Evolutionary conservation across 495 filamentous ascomycete genomes (phyloP).

Genomic region (Parachaetomium inaequale): DNA sequence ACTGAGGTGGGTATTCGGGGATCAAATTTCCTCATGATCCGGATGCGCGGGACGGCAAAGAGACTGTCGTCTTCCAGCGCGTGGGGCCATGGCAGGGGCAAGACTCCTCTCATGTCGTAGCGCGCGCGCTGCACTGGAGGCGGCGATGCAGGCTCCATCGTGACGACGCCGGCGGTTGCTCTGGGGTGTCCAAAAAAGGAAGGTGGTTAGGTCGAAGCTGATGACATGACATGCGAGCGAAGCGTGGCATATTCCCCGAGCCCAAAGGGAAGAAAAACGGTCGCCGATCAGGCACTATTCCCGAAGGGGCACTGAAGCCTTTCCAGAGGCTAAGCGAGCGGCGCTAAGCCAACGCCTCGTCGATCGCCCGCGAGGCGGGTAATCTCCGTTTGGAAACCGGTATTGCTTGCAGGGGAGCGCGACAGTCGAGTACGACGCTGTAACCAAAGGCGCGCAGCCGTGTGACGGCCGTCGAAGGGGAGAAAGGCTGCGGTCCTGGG

Average conservation of each 20-base stretch:
- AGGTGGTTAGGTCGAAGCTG: constrained; percentile 27
- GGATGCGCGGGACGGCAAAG: background rate
- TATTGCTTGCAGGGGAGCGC: constrained; percentile 31
- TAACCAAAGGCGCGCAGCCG: background rate
- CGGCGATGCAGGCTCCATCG: constrained; percentile 16
- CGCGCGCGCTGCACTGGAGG: background rate
- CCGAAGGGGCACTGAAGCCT: constrained; percentile 24
- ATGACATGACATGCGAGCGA: constrained; percentile 17
- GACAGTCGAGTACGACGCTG: constrained; percentile 23
- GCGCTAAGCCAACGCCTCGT: constrained; percentile 32
- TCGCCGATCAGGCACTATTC: constrained; percentile 32
- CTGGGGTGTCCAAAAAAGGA: constrained; percentile 25
- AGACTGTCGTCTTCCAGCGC: background rate
- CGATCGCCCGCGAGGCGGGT: constrained; percentile 33
- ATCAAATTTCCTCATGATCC: background rate
- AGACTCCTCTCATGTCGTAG: background rate
- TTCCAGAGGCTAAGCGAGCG: constrained; percentile 27
- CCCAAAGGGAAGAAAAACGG: constrained; percentile 32
- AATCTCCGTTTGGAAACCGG: constrained; percentile 32
- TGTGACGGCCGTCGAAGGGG: background rate
- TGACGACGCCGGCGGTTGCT: constrained; percentile 15
- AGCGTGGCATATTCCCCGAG: constrained; percentile 34
- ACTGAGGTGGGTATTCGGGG: background rate
- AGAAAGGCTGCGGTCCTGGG: constrained; percentile 11
- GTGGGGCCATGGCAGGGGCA: background rate